These are phyloP conservation scores for Mycosarcoma mackinlayi DNA, from an alignment of 1,284 basidiomycete species.

Conservation along the genomic window DNA sequence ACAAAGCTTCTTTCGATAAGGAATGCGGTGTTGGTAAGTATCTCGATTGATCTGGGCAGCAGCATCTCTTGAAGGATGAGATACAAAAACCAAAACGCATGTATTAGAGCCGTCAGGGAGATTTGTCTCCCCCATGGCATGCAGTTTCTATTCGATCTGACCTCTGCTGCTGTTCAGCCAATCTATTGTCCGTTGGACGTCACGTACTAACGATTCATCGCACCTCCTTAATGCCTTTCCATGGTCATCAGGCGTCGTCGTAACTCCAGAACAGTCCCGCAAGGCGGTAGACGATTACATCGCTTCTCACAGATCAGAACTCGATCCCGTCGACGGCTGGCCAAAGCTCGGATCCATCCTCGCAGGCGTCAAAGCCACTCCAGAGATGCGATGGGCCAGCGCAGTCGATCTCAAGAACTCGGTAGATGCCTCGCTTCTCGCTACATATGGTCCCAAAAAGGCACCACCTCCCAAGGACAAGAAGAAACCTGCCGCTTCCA, in stretches of 20 bases:
- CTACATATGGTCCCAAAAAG: slow-evolving; percentile 77
- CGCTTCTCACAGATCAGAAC: slow-evolving; percentile 58
- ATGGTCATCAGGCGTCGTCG: slow-evolving; percentile 77
- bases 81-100: slow-evolving; percentile 59
- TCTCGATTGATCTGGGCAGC: neutral
- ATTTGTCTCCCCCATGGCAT: slow-evolving; percentile 47
- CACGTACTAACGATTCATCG: slow-evolving; percentile 11
- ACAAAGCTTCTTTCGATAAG: slow-evolving; percentile 81
- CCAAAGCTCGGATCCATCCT: slow-evolving; percentile 62
- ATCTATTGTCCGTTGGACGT: neutral
- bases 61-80: slow-evolving; percentile 45
- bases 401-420: slow-evolving; percentile 88
- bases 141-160: slow-evolving; percentile 45
- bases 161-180: slow-evolving; percentile 17
- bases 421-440: slow-evolving; percentile 81
- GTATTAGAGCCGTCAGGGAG: slow-evolving; percentile 59
- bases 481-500: slow-evolving; percentile 44
- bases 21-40: slow-evolving; percentile 87
- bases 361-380: slow-evolving; percentile 55
- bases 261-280: slow-evolving; percentile 79
- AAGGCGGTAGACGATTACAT: slow-evolving; percentile 76
- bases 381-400: slow-evolving; percentile 80
- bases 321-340: slow-evolving; percentile 69
- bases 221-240: too few species aligned
- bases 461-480: slow-evolving; percentile 73